Base-by-base conservation (phyloP, 1,284 basidiomycete genomes). In the Hypsizygus ulmarius region DNA sequence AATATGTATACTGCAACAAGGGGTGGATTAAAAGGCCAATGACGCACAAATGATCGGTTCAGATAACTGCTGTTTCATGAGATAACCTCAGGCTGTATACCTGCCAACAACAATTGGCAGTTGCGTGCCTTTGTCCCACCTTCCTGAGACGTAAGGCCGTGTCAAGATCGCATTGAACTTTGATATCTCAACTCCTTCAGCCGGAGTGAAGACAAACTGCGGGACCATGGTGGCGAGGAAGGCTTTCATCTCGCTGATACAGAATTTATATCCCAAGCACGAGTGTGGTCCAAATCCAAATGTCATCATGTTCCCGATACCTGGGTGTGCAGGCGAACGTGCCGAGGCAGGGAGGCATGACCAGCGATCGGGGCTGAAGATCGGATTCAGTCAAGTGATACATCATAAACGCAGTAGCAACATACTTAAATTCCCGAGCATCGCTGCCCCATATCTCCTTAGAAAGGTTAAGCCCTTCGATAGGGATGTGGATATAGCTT, bases 401-500 rank as follows among this genome's bases (percentile, higher is more conserved):
- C 30, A 25, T 42, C 6, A 32, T 28, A 34, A 8, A 18, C 18
- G 18, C 19, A 12, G 42, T 18, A 27, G 29, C 48, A 42, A 25
- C 72, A 44, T 53, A 79, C 78, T 73, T 74, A 65, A 81, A 82
- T 47, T 67, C 57, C 38, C 61, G 57, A 2, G 77, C 74, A 57
- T 79, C 76, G 34, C 62, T 54, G 2, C 79, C 78, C 78, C 78
- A 82, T 32, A 79, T 67, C 19, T 74, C 73, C 52, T 73, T 70
- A 46, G 66, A 65, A 40, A 71, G 62, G 55, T 77, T 80, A 34
- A 78, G 58, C 1, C 76, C 78, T 58, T 81, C 78, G 25, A 81
- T 72, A 3, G 79, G 78, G 39, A 82, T 72, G 53, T 82, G 77
- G 7, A 81, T 65, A 50, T 72, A 78, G 51, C 71, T 75, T 11